Conservation (phyloP, 495 filamentous ascomycete genomes). For the Cercophora newfieldiana region DNA sequence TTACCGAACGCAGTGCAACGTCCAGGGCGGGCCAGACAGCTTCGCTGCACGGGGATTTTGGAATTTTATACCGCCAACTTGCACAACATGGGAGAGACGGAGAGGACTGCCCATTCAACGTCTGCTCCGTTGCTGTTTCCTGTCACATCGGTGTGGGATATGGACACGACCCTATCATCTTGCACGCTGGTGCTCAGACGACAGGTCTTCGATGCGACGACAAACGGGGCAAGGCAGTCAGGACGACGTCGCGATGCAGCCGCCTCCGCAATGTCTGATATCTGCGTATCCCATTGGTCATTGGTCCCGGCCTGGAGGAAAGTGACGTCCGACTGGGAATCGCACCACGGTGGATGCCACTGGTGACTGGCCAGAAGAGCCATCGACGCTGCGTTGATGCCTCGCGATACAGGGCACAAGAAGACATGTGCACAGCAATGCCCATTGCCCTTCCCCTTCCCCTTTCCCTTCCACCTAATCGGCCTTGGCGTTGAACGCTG, state of each 20-base stretch:
- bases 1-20: slow-evolving; percentile 11
- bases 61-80: neutral
- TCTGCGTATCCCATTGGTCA: slow-evolving; percentile 2
- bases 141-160: neutral
- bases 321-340: neutral
- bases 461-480: neutral
- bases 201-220: neutral
- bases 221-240: neutral
- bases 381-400: neutral
- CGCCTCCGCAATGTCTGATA: slow-evolving; percentile 10
- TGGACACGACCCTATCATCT: neutral
- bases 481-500: slow-evolving; percentile 1
- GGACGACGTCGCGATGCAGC: neutral
- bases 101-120: neutral
- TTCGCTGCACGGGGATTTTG: neutral
- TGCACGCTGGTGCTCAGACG: neutral
- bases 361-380: neutral
- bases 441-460: no score
- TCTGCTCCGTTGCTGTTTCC: neutral
- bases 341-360: neutral
- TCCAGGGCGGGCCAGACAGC: neutral
- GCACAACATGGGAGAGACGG: neutral
- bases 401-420: neutral
- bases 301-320: neutral
- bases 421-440: no score